phyloP scores from a whole-genome alignment of 495 filamentous ascomycete species.

The Penicillium turbatum region DNA sequence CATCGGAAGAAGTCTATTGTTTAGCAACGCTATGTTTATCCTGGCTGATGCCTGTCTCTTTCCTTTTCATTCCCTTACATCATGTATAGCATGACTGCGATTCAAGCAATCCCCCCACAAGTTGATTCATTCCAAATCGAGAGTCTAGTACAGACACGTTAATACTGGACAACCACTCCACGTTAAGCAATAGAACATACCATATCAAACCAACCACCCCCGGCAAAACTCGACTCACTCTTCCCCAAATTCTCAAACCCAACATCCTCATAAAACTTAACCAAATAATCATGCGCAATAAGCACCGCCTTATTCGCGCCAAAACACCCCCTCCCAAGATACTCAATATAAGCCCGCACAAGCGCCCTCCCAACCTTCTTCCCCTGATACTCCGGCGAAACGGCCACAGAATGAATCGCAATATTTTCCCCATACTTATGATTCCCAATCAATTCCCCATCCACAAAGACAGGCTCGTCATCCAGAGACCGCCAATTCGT shows the following conservation, averaged over 20 bases:
- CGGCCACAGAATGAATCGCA: slow-evolving; percentile 27
- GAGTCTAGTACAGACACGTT: not conserved
- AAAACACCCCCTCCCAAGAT: slow-evolving; percentile 3
- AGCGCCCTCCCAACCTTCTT: slow-evolving; percentile 21
- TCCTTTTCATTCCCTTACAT: not conserved
- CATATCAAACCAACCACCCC: slow-evolving; percentile 23
- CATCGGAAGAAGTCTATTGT: not conserved
- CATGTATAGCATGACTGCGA: not conserved
- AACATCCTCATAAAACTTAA: slow-evolving; percentile 23
- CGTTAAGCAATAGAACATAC: not conserved
- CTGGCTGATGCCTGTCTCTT: not conserved
- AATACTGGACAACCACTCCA: not conserved
- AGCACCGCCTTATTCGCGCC: slow-evolving; percentile 8
- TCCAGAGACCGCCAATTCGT: slow-evolving; percentile 15
- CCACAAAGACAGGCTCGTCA: not conserved
- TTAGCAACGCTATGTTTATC: not conserved
- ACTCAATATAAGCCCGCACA: slow-evolving; percentile 19
- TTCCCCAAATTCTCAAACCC: slow-evolving; percentile 19
- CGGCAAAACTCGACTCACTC: slow-evolving; percentile 17
- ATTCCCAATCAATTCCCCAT: slow-evolving; percentile 19
- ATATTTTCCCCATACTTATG: slow-evolving; percentile 16
- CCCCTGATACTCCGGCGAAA: slow-evolving; percentile 20
- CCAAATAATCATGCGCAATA: slow-evolving; percentile 24
- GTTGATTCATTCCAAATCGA: not conserved
- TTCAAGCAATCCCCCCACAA: not conserved